Base-by-base conservation (phyloP, 345 rosid species). In the Euphorbia tirucalli region DNA sequence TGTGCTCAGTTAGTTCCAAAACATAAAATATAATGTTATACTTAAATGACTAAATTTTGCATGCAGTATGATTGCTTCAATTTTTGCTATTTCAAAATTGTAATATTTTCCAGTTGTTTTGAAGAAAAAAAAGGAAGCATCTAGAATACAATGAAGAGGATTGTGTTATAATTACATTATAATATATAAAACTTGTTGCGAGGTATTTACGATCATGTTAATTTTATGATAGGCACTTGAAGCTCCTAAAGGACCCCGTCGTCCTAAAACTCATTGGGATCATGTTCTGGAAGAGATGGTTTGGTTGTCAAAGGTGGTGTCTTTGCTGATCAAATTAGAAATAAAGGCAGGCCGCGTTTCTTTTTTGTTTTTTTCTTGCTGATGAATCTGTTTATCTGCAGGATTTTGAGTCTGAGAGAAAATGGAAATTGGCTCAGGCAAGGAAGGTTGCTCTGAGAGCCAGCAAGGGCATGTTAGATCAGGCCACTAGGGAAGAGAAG, bases 361-460 rank as follows among this genome's bases (percentile, higher is more conserved):
- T 41, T 69, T 61, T 69, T 49, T 75, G 61, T 10, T 41, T 72
- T 37, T 78, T 61, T 60, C 56, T 27, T 85, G 67, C 80, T 83
- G 61, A 87, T 44, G 37, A 52, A 63, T 69, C 66, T 71, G 50
- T 70, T 19, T 72, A n/a, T 65, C 69, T 59, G 70, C 88, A 96
- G 99, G 99, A 96, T 74, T 96, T 96, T 72, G 97, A 91, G 89
- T 85, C 96, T 41, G 99, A 96, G 87, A 87, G 99, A 83, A 96
- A 96, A 78, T 96, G 99, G 99, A 96, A 96, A 83, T 73, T 96
- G 83, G 80, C 89, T 66, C 97, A 89, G 77, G 99, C 99, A 5
- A 96, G 93, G 85, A 96, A 78, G 82, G 98, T 90, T 81, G 97
- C 98, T 74, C 76, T 93, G 80, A 91, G 88, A 77, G 97, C 99